Evolutionary conservation across 2,329 filamentous ascomycete genomes (phyloP), one percentile per base, ranked within the genome.

Genomic region (Talaromyces atroroseus): DNA sequence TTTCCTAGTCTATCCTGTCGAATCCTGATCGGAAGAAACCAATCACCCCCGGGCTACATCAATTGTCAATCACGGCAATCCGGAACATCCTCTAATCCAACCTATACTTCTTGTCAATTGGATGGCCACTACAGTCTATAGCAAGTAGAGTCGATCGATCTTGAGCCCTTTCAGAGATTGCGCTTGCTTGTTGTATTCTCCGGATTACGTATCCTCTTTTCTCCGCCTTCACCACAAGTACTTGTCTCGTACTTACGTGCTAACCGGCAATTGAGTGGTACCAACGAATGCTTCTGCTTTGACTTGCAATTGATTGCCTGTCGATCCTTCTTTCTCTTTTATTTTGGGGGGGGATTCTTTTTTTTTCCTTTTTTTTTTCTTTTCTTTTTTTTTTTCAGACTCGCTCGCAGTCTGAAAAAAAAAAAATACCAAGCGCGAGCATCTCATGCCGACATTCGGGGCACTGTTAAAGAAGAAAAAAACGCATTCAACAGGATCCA

Each of bases 391-490:
- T 54, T 52, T 58, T 57, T 58, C 58, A 49, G 59, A 61, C 56
- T 58, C 32, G 55, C 56, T 58, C 47, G 57, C 60, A 61, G 60
- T 59, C 60, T 63, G 59, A 63, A 61, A 57, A 57, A 45, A 63
- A 61, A 57, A 57, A 45, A 58, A 64, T 61, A 56, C 44, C 59
- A 40, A 48, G 29, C 52, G 54, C 58, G 57, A 58, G 60, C 58
- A 59, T 71, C 75, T 71, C 75, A 97, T 99, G 94, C 94, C 92
- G 86, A 89, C 84, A 75, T 84, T 96, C 80, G 90, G 90, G 76
- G 73, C 72, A 54, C 91, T 96, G 72, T 85, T 97, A 73, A 96
- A 96, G 84, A 97, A 96, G 84, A 96, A 95, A 83, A 87, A 91
- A 84, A 95, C 91, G 84, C 91, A 96, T 80, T 88, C 85, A 76